These are phyloP conservation scores for Moniliella sp. DNA, from an alignment of 1,284 basidiomycete species.

Conservation along the genomic window DNA sequence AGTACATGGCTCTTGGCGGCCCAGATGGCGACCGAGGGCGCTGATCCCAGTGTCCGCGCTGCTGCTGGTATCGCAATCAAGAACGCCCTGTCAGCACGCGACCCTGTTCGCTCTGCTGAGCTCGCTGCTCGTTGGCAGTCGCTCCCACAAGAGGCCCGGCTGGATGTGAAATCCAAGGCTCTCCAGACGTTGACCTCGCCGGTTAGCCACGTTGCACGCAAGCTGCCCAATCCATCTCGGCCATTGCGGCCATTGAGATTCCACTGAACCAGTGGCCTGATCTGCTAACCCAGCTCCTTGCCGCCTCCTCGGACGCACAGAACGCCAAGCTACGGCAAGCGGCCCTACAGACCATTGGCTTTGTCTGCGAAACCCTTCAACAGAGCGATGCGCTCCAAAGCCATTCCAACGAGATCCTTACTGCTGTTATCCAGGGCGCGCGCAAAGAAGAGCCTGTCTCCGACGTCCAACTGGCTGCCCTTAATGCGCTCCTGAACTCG, in stretches of 20 bases:
- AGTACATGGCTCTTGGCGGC: conserved; percentile 26
- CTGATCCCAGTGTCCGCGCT: conserved; percentile 53
- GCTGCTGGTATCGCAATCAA: conserved; percentile 90
- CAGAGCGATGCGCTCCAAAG: conserved; percentile 51
- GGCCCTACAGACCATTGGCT: conserved; percentile 82
- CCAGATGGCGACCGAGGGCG: conserved; percentile 20
- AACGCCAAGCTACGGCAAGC: conserved; percentile 65
- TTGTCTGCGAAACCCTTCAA: conserved; percentile 70
- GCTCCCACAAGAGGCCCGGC: conserved; percentile 48
- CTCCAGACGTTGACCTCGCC: conserved; percentile 61
- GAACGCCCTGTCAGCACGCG: conserved; percentile 74
- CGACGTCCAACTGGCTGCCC: conserved; percentile 88
- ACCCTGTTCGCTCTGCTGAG: conserved; percentile 41
- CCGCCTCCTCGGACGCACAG: conserved; percentile 57
- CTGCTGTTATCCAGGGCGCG: conserved; percentile 91
- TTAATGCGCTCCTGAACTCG: conserved; percentile 80
- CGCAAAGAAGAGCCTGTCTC: conserved; percentile 69
- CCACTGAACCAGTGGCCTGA: conserved; percentile 70
- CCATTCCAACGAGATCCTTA: conserved; percentile 89
- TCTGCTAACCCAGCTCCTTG: conserved; percentile 62
- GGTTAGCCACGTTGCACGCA: conserved; percentile 53
- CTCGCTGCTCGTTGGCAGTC: conserved; percentile 46
- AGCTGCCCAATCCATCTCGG: conserved; percentile 76
- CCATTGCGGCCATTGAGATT: conserved; percentile 78
- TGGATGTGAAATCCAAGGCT: conserved; percentile 68